A percentile compares a stretch with the other conserved stretches of the same genome.
These are phyloP conservation scores for Phytopythium mirpurense DNA, from an alignment of 352 stramenopile genomes.

Conservation along the genomic window DNA sequence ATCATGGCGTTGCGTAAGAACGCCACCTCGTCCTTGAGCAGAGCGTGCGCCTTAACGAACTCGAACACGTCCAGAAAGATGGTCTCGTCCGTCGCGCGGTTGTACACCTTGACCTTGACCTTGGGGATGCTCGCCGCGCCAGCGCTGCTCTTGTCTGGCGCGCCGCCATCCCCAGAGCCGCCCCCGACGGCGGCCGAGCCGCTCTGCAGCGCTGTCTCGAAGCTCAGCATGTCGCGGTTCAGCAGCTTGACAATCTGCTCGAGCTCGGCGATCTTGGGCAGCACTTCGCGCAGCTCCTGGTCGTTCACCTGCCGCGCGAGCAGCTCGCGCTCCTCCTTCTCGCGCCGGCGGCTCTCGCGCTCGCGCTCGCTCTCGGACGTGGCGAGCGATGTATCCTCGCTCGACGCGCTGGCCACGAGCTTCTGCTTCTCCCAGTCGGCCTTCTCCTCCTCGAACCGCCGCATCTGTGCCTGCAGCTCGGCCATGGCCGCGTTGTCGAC, in stretches of 20 bases:
- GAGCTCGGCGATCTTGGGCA: conserved; percentile 91
- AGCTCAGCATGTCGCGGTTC: conserved; percentile 89
- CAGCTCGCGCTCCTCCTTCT: conserved; percentile 51
- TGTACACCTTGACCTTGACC: conserved; percentile 90
- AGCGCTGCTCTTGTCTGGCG: conserved; percentile 7
- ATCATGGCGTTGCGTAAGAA: conserved; percentile 91
- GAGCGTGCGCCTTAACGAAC: conserved; percentile 84
- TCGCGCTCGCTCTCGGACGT: conserved; percentile 1
- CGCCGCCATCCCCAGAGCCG: conserved; percentile 5
- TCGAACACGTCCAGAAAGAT: conserved; percentile 94
- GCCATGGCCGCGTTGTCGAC: conserved; percentile 64
- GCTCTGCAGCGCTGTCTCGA: conserved; percentile 88
- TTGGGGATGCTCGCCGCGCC: conserved; percentile 54
- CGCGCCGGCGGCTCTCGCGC: conserved; percentile 12
- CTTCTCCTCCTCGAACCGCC: conserved; percentile 86
- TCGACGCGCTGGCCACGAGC: conserved; percentile 5
- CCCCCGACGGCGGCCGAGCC: conserved; percentile 14
- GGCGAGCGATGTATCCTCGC: background rate
- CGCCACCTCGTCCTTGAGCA: conserved; percentile 83
- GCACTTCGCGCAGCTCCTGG: conserved; percentile 89
- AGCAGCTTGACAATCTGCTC: conserved; percentile 90
- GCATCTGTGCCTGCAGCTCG: conserved; percentile 89
- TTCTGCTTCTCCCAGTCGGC: conserved; percentile 81
- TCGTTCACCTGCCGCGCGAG: conserved; percentile 81
- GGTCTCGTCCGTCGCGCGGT: conserved; percentile 82